A percentile compares a stretch with the other conserved stretches of the same genome.
Evolutionary conservation across 305 asterid species (phyloP).

Genomic region (Ilex paraguariensis): DNA sequence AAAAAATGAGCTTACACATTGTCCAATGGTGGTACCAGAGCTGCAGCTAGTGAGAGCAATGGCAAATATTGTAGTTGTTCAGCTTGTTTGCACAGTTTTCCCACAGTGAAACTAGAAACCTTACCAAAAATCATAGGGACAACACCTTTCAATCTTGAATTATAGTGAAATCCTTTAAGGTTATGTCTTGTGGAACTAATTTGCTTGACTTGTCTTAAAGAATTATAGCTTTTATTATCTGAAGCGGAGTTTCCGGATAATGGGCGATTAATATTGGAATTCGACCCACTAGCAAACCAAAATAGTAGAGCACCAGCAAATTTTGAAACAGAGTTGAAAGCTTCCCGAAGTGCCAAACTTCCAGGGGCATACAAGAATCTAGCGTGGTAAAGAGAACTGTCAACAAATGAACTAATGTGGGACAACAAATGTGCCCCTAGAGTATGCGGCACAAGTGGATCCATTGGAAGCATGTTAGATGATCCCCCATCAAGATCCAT

Average conservation of each 20-base stretch:
- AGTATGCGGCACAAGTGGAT: constrained; percentile 53
- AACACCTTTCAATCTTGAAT: constrained; percentile 29
- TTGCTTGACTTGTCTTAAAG: constrained; percentile 38
- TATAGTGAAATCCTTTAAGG: constrained; percentile 32
- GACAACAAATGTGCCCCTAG: constrained; percentile 41
- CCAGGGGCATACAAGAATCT: not conserved
- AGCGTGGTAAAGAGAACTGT: constrained; percentile 4
- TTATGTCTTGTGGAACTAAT: constrained; percentile 37
- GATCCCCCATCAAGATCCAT: constrained; percentile 51
- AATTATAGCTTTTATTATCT: constrained; percentile 23
- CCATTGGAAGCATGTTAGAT: constrained; percentile 41
- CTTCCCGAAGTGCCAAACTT: not conserved
- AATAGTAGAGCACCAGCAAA: constrained; percentile 64
- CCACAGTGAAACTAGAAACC: constrained; percentile 55
- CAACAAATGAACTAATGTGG: constrained; percentile 45
- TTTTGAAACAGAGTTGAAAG: constrained; percentile 48
- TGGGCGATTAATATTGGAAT: constrained; percentile 28
- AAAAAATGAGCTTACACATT: constrained; percentile 53
- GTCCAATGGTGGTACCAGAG: constrained; percentile 64
- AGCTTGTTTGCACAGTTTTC: constrained; percentile 51
- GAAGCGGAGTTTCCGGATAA: constrained; percentile 32
- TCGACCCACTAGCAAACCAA: constrained; percentile 66
- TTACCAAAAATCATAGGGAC: constrained; percentile 43
- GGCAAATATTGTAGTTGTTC: constrained; percentile 58
- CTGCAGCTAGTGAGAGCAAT: constrained; percentile 64